Evolutionary conservation across 768 basidiomycete species (phyloP).

Genomic region (Mycena kentingensis): DNA sequence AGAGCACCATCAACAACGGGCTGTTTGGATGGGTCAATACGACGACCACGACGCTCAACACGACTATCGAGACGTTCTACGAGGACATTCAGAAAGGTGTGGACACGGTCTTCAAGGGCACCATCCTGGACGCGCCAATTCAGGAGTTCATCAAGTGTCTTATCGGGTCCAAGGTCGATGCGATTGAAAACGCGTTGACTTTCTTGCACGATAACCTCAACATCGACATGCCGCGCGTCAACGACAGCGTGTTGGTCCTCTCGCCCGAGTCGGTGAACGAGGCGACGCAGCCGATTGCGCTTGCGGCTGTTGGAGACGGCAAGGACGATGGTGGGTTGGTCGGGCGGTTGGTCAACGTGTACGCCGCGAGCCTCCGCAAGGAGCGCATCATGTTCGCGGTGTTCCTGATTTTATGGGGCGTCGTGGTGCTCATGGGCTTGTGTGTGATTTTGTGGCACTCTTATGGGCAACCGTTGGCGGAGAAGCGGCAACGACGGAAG

Average conservation of each 20-base stretch:
- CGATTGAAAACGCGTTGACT: conserved; percentile 84
- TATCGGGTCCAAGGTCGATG: conserved; percentile 87
- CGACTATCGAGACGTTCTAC: conserved; percentile 86
- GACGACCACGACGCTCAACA: conserved; percentile 86
- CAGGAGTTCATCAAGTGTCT: conserved; percentile 89
- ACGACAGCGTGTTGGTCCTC: conserved; percentile 73
- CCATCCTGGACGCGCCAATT: conserved; percentile 77
- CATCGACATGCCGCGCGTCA: conserved; percentile 77
- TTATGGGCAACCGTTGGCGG: conserved; percentile 50
- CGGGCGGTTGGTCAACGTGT: conserved; percentile 70
- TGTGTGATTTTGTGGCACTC: conserved; percentile 73
- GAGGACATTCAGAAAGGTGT: conserved; percentile 79
- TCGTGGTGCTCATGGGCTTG: conserved; percentile 82
- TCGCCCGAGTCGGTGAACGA: conserved; percentile 73
- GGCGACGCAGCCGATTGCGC: conserved; percentile 75
- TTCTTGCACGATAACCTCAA: conserved; percentile 89
- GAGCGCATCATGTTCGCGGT: conserved; percentile 83
- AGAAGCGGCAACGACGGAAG: conserved; percentile 47
- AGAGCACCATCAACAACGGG: conserved; percentile 79
- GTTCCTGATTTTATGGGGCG: conserved; percentile 81
- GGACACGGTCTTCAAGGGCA: conserved; percentile 77
- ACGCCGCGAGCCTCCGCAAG: conserved; percentile 70
- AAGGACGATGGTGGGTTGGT: conserved; percentile 62
- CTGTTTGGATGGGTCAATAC: conserved; percentile 95
- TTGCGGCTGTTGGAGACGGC: conserved; percentile 73